These are phyloP conservation scores for Penicillium occitanis DNA, from an alignment of 2,329 filamentous ascomycete genomes.

Conservation along the genomic window DNA sequence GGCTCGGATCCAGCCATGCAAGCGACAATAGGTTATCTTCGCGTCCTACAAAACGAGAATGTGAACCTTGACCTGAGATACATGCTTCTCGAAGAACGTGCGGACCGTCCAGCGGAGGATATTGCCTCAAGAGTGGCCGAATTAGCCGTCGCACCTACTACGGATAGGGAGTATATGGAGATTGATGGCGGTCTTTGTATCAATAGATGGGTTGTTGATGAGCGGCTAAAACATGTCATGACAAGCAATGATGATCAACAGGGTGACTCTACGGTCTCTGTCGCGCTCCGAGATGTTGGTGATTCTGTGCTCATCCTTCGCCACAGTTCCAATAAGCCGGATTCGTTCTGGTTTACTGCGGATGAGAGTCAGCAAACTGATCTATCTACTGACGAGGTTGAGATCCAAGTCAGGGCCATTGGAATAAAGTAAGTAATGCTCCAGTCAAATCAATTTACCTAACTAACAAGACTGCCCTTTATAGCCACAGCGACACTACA, in stretches of 20 bases:
- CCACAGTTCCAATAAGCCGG: background rate
- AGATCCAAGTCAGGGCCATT: background rate
- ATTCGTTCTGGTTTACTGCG: background rate
- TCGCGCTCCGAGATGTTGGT: background rate
- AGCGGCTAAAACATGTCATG: background rate
- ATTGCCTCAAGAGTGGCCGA: background rate
- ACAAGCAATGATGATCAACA: background rate
- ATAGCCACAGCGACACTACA: background rate
- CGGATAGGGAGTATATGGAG: slow-evolving; percentile 21
- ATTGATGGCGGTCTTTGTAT: slow-evolving; percentile 19
- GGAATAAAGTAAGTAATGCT: background rate
- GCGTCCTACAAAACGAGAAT: slow-evolving; percentile 22
- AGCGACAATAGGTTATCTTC: slow-evolving; percentile 19
- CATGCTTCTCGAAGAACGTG: slow-evolving; percentile 1
- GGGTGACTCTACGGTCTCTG: background rate
- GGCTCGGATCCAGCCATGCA: slow-evolving; percentile 17
- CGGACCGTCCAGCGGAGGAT: background rate
- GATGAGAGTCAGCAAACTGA: background rate
- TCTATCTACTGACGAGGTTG: background rate
- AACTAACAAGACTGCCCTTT: background rate
- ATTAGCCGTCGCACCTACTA: background rate
- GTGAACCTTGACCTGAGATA: slow-evolving; percentile 13
- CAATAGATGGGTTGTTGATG: slow-evolving; percentile 20
- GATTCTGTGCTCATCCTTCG: background rate
- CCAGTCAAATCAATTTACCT: background rate